These are phyloP conservation scores for Mortierella sp. DNA, from an alignment of 371 early-diverging fungal genomes.

Conservation along the genomic window DNA sequence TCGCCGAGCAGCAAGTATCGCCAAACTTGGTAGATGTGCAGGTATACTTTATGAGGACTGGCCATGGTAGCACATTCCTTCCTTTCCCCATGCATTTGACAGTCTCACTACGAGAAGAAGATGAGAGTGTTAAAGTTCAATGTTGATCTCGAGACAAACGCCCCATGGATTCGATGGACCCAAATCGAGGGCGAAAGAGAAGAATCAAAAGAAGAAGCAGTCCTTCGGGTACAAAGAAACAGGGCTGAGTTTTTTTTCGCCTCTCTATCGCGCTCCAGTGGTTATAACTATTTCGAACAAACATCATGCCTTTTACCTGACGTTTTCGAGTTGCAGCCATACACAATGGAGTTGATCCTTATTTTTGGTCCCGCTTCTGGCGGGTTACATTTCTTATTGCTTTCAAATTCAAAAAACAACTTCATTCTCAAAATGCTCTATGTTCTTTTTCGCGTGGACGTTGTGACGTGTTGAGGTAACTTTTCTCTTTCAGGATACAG, in stretches of 20 bases:
- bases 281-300: constrained; percentile 51
- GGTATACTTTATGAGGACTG: too few relatives aligned
- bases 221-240: background rate
- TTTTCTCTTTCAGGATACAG: too few relatives aligned
- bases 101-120: too few relatives aligned
- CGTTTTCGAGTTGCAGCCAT: constrained; percentile 55
- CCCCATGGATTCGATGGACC: background rate
- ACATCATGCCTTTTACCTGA: constrained; percentile 59
- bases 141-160: background rate
- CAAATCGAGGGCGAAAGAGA: background rate
- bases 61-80: too few relatives aligned
- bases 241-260: background rate
- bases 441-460: too few relatives aligned
- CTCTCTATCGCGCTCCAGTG: constrained; percentile 42
- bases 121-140: too few relatives aligned
- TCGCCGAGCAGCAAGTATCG: too few relatives aligned
- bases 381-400: constrained; percentile 24
- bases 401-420: background rate
- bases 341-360: constrained; percentile 45
- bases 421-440: too few relatives aligned
- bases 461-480: too few relatives aligned
- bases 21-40: too few relatives aligned
- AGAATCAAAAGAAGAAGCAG: background rate
- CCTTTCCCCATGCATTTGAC: too few relatives aligned
- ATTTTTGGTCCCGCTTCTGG: constrained; percentile 42